These are phyloP conservation scores for Staphylotrichum longicolle DNA, from an alignment of 495 filamentous ascomycete genomes.

Conservation along the genomic window DNA sequence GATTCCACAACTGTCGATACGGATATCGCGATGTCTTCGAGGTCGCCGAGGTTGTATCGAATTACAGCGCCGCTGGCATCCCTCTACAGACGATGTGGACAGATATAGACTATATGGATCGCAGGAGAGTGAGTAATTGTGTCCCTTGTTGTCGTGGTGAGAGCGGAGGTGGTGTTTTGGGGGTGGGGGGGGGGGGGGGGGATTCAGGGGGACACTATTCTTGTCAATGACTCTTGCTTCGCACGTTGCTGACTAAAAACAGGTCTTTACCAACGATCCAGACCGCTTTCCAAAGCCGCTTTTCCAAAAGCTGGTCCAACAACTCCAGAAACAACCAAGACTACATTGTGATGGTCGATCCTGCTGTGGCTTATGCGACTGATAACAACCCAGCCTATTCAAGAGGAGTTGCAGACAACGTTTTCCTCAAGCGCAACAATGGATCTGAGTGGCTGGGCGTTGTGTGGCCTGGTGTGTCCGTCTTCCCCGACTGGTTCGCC, in stretches of 20 bases:
- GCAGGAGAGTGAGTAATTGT: conserved; percentile 40
- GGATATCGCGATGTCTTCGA: conserved; percentile 76
- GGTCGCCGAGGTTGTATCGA: conserved; percentile 75
- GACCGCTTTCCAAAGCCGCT: conserved; percentile 65
- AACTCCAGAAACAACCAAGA: conserved; percentile 77
- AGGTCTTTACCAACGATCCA: conserved; percentile 73
- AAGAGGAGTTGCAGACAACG: conserved; percentile 56
- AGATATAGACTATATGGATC: conserved; percentile 79
- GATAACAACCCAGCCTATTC: conserved; percentile 61
- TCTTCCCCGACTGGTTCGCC: conserved; percentile 84
- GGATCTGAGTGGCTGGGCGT: conserved; percentile 71
- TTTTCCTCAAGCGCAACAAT: conserved; percentile 65
- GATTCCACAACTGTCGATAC: conserved; percentile 81
- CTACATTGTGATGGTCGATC: conserved; percentile 87
- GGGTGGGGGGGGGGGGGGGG: not conserved
- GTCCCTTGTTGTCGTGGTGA: not conserved
- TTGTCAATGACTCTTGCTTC: too few relatives aligned
- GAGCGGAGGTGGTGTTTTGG: not conserved
- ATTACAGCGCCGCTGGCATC: conserved; percentile 72
- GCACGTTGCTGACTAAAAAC: not conserved
- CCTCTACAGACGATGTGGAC: conserved; percentile 90
- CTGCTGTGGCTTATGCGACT: conserved; percentile 64
- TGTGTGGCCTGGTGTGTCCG: conserved; percentile 82
- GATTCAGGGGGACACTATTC: too few relatives aligned
- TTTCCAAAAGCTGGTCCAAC: conserved; percentile 66